Evolutionary conservation across 1,139 yeast genomes (phyloP), one percentile per base, ranked within the genome.

Genomic region (Sugiyamaella sp.): DNA sequence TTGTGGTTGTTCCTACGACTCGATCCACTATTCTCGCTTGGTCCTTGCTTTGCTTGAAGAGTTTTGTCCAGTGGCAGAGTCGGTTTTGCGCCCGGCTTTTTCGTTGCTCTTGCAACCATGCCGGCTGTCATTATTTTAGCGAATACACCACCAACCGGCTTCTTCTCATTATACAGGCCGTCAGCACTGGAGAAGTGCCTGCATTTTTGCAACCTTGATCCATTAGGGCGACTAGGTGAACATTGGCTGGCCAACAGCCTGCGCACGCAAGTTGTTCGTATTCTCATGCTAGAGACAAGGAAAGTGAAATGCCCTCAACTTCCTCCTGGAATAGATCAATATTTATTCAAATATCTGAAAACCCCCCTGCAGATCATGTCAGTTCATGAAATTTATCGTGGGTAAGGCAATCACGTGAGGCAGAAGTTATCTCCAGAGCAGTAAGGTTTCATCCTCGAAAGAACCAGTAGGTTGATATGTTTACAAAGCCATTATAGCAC

Each of bases 41-140:
- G 14, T n/a, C 17, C 14, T 25, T 25, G 41, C 14, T 32, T 46
- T 5, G 9, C 10, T 39, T 22, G 20, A 19, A 46, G 27, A 3
- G 50, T 45, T n/a, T 46, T 8, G 25, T 27, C 44, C n/a, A 46
- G 33, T 19, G 48, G 20, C 4, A 20, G 21, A 3, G 32, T 22
- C 12, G 22, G 22, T 8, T 35, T 44, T 9, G 9, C 25, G 6
- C 41, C 38, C 12, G 48, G 29, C 14, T 16, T 3, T 20, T 19
- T 46, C 25, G 37, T 17, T 2, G 44, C 27, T 14, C 52, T 39
- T 16, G 52, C 43, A n/a, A 50, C 55, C 52, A 52, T 48, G n/a
- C 55, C 55, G 39, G 55, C 52, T n/a, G 55, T 50, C 55, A 52
- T 52, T 21, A 52, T 52, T 17, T 52, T 52, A 5, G 55, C 55